Evolutionary conservation across 768 basidiomycete genomes (phyloP), one percentile per base, ranked within the genome.

Genomic region (Mycena venus): DNA sequence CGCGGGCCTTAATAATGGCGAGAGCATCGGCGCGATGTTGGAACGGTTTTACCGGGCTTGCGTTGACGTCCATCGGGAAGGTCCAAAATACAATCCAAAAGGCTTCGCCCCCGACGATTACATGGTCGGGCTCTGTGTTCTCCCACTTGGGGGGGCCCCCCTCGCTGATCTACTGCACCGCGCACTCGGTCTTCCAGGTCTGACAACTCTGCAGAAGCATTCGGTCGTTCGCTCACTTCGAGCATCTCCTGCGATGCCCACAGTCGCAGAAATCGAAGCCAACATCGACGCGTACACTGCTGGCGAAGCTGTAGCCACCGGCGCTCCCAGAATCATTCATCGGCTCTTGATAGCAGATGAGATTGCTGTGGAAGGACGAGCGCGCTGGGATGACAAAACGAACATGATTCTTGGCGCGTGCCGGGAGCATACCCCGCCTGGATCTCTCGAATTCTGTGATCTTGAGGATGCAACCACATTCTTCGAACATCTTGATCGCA

Each of bases 321-420:
- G 70, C 4, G 15, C 53, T 2, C 61, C 70, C 11, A 21, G 6
- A 9, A 63, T 64, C 11, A 12, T 71, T 10, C 62, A 64, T 47
- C 53, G 42, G 1, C 73, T 77, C 0, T 25, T 80, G 12, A 78
- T 79, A 79, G 21, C 79, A 44, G 80, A 81, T 49, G 79, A 81
- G 47, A 51, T 81, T 4, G 74, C 70, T 15, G 56, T 55, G 6
- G 59, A 60, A n/a, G 5, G 8, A 9, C 34, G 38, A 4, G 34
- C 62, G 17, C 53, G 53, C 9, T 69, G 68, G 68, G 68, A 69
- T 40, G 36, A 59, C 58, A 61, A 69, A n/a, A 61, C 56, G 44
- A n/a, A n/a, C n/a, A n/a, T n/a, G n/a, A n/a, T n/a, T n/a, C n/a
- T n/a, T n/a, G n/a, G n/a, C n/a, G n/a, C 44, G 25, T 59, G 68